phyloP scores from a whole-genome alignment of 192 early-diverging fungal species.

The Dispira simplex region DNA sequence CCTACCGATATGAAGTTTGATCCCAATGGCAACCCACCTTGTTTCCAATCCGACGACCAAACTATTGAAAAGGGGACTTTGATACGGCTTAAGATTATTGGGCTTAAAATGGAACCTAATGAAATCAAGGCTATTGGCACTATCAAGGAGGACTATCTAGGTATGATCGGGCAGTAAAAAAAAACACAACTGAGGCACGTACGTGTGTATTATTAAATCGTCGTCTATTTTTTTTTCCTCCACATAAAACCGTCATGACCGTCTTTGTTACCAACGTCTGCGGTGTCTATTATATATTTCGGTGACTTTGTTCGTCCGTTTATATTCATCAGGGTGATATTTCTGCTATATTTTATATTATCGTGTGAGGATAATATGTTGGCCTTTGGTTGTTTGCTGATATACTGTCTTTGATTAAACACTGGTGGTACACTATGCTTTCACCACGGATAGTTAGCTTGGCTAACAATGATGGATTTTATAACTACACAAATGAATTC shows the following conservation, averaged over 20 bases:
- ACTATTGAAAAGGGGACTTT: slow-evolving; percentile 76
- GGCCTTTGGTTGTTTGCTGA: not conserved
- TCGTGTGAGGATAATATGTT: not conserved
- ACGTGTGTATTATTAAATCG: not conserved
- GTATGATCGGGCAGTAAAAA: slow-evolving; percentile 39
- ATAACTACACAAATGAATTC: no score
- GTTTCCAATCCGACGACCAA: slow-evolving; percentile 64
- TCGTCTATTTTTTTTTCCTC: not conserved
- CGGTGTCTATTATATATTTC: not conserved
- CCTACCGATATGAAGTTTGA: slow-evolving; percentile 85
- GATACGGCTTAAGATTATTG: slow-evolving; percentile 79
- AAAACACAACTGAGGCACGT: not conserved
- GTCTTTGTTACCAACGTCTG: no score
- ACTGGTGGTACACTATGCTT: no score
- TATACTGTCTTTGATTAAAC: not conserved
- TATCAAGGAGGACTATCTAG: slow-evolving; percentile 95
- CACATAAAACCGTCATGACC: not conserved
- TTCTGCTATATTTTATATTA: no score
- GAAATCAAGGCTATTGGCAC: slow-evolving; percentile 93
- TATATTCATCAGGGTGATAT: not conserved
- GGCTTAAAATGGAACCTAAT: slow-evolving; percentile 76
- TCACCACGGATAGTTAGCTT: no score
- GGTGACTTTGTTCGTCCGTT: not conserved
- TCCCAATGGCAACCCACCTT: slow-evolving; percentile 70
- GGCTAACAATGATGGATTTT: no score